Evolutionary conservation across 2,329 filamentous ascomycete species (phyloP), one percentile per base, ranked within the genome.

Genomic region (Trichoderma simmonsii): DNA sequence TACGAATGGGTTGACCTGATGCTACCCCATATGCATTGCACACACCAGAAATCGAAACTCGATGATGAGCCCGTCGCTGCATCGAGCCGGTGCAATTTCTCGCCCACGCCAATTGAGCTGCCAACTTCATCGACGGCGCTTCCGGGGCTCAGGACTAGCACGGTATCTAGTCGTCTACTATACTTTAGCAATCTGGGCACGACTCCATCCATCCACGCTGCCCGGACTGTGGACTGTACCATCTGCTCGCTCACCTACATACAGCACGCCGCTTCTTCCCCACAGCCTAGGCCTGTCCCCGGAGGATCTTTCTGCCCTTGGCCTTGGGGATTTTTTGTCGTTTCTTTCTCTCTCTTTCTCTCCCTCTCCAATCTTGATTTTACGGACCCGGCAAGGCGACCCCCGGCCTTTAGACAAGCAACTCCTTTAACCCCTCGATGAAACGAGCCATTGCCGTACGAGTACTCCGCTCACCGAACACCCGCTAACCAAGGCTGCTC

Each of bases 401-500:
- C 69, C 69, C 60, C 48, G 60, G 34, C 30, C 18, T 51, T n/a
- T 18, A 32, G 39, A 43, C 14, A 26, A 39, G n/a, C 15, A 56
- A 70, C 56, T 62, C 57, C 66, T 62, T 21, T 32, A 71, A 36
- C 74, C 75, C 75, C 74, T 76, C 75, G 74, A 78, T 78, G 77
- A 77, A 76, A 75, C 75, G 71, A 72, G 72, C 62, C 71, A 48
- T 56, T 72, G 26, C 71, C 68, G 72, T 39, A 39, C 36, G 15
- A 39, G 15, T 73, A 71, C 72, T 65, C 68, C 70, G 66, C 68
- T 73, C 71, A 71, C 71, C 73, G 63, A 73, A 73, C 70, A 66
- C 60, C 60, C 72, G 68, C 66, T 54, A 51, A 28, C 66, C 66
- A 61, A 62, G 57, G 56, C 54, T 56, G 39, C 24, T 70, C n/a